phyloP scores from a whole-genome alignment of 805 yeast genomes.

The Teunomyces cretensis region DNA sequence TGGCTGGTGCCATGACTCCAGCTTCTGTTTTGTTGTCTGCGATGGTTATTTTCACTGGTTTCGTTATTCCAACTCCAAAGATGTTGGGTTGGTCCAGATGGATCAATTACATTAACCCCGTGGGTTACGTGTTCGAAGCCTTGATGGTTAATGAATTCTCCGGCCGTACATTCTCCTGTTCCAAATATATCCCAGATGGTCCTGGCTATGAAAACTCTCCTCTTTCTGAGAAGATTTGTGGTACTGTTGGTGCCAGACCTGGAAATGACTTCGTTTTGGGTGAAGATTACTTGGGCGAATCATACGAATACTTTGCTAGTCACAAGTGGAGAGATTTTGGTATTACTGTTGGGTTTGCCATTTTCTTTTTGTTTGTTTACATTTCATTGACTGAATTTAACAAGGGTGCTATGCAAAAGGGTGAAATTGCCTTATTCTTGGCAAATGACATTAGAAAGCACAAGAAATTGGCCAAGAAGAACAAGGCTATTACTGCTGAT shows the following conservation, averaged over 20 bases:
- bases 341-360: conserved; percentile 53
- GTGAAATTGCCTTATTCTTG: conserved; percentile 67
- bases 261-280: conserved; percentile 25
- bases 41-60: conserved; percentile 55
- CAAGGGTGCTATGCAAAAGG: conserved; percentile 65
- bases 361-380: conserved; percentile 56
- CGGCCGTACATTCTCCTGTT: conserved; percentile 46
- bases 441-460: conserved; percentile 46
- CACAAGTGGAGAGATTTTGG: conserved; percentile 70
- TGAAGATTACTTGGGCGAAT: conserved; percentile 27
- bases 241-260: conserved; percentile 22
- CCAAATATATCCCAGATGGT: conserved; percentile 49
- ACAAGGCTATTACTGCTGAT: conserved; percentile 20
- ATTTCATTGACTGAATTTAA: conserved; percentile 55
- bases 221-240: conserved; percentile 30
- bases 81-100: conserved; percentile 62
- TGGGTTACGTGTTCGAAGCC: conserved; percentile 48
- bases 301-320: conserved; percentile 43
- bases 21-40: conserved; percentile 48
- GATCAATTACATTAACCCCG: conserved; percentile 44
- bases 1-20: conserved; percentile 46
- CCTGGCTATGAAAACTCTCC: conserved; percentile 34
- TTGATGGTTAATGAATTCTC: conserved; percentile 58
- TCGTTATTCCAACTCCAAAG: conserved; percentile 40
- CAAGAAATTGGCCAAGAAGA: conserved; percentile 36